Evolutionary conservation across 352 stramenopile species (phyloP), one percentile per base, ranked within the genome.

Genomic region (Phytophthora citricola): DNA sequence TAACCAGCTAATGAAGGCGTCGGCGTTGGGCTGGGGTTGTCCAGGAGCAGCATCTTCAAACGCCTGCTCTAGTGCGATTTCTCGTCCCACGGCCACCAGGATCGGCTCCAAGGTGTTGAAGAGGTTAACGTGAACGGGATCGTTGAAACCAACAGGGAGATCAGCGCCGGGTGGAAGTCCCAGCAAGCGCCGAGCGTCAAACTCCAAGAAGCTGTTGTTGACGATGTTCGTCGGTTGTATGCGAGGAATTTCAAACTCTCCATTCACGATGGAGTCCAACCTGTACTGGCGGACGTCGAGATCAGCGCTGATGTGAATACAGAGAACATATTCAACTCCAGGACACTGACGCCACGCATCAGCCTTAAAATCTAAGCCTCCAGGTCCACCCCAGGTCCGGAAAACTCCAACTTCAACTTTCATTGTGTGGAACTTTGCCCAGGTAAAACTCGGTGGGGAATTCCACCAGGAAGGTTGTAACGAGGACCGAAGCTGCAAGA

Each of bases 261-360:
- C 55, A 15, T 63, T 32, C 44, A 63, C 31, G 32, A 63, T 48
- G 12, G 32, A 54, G 31, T 63, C 55, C 55, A 63, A 48, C 6
- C 55, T 43, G 15, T 49, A 63, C 44, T 63, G 29, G n/a, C 43
- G 22, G 31, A 47, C 17, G 22, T 8, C 2, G 4, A 17, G 17
- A 17, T 17, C 17, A 54, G 17, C 17, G 32, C 31, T 55, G 4
- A 63, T 4, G 31, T 20, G 34, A 34, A 48, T 29, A 46, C 43
- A 54, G 22, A 63, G 44, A 40, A 55, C 20, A 12, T 63, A 63
- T 32, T 53, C 11, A 24, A 63, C 55, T 9, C 31, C 43, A 4
- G 44, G 32, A 15, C 14, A 54, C 45, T 54, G 55, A 6, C 32
- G 55, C 40, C 55, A 63, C 55, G 34, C 40, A 45, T 44, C 1